A percentile compares a stretch with the other conserved stretches of the same genome.
Evolutionary conservation across 179 eudicot genomes (phyloP).

Genomic region (Monotropa hypopitys): DNA sequence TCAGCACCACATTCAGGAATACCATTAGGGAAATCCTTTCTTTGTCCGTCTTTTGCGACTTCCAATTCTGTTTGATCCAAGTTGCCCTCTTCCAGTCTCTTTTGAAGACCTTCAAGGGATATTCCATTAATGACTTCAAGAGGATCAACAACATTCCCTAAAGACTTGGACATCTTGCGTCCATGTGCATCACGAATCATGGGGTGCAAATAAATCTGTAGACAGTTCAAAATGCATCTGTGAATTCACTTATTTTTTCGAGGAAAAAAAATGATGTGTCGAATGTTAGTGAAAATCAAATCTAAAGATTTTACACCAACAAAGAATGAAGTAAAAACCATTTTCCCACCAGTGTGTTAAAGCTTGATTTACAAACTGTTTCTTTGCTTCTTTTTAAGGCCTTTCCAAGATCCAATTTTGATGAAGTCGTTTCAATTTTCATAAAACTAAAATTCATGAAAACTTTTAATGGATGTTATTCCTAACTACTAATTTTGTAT

Average conservation of each 20-base stretch:
- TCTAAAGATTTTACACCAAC: neutral
- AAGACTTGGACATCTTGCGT: constrained; percentile 92
- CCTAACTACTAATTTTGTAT: neutral
- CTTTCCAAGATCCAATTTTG: neutral
- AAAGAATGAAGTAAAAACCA: neutral
- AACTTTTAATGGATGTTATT: neutral
- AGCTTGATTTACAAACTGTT: neutral
- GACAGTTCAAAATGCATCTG: neutral
- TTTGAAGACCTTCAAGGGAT: constrained; percentile 69
- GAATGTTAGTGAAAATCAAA: neutral
- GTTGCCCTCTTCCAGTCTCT: constrained; percentile 82
- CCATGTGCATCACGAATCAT: constrained; percentile 98
- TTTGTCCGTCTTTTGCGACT: constrained; percentile 76
- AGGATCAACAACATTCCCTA: constrained; percentile 91
- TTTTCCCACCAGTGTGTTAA: neutral
- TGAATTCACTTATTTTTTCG: neutral
- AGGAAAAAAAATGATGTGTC: neutral
- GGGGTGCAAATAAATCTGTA: constrained; percentile 90
- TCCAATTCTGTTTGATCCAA: constrained; percentile 56
- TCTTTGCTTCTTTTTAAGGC: neutral
- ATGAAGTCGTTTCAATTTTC: neutral
- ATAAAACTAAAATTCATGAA: neutral
- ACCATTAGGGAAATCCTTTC: constrained; percentile 78
- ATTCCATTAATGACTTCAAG: constrained; percentile 83
- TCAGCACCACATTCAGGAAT: constrained; percentile 96